A percentile compares a stretch with the other conserved stretches of the same genome.
Evolutionary conservation across 495 filamentous ascomycete genomes (phyloP).

Genomic region (Hamigera avellanea): DNA sequence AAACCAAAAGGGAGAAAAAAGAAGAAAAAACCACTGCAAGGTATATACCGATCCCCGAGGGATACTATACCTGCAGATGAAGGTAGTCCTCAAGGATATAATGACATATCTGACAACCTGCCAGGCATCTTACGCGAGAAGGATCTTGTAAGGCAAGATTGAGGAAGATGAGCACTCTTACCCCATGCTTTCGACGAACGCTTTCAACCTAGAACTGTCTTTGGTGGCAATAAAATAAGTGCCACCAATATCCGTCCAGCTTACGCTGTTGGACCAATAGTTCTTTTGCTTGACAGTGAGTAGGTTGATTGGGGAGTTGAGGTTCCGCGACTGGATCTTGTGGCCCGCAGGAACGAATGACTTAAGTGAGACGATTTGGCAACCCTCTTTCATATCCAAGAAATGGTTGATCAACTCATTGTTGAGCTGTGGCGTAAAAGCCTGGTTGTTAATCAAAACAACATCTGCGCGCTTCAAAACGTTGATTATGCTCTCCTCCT

Average conservation of each 20-base stretch:
- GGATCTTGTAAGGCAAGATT: too few species aligned
- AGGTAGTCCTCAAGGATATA: too few species aligned
- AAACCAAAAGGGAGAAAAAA: too few species aligned
- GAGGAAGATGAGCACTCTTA: too few species aligned
- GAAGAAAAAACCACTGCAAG: too few species aligned
- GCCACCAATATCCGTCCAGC: conserved; percentile 79
- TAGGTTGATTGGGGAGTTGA: conserved; percentile 66
- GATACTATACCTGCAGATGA: too few species aligned
- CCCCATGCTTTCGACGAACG: conserved; percentile 28
- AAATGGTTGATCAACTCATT: conserved; percentile 81
- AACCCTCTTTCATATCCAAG: conserved; percentile 85
- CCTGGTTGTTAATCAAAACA: conserved; percentile 93
- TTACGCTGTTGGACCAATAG: conserved; percentile 76
- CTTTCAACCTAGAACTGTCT: conserved; percentile 46
- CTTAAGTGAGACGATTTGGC: conserved; percentile 74
- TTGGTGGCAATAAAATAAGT: conserved; percentile 83
- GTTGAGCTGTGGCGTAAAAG: conserved; percentile 79
- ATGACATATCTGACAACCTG: too few species aligned
- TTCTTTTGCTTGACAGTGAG: conserved; percentile 61
- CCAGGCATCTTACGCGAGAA: too few species aligned
- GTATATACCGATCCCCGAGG: too few species aligned
- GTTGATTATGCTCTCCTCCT: conserved; percentile 54
- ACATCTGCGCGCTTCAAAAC: conserved; percentile 78
- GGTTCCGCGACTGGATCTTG: conserved; percentile 55
- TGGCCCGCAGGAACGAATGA: conserved; percentile 65